Base-by-base conservation (phyloP, 2,329 filamentous ascomycete species). In the Ceratocystis colombiana region DNA sequence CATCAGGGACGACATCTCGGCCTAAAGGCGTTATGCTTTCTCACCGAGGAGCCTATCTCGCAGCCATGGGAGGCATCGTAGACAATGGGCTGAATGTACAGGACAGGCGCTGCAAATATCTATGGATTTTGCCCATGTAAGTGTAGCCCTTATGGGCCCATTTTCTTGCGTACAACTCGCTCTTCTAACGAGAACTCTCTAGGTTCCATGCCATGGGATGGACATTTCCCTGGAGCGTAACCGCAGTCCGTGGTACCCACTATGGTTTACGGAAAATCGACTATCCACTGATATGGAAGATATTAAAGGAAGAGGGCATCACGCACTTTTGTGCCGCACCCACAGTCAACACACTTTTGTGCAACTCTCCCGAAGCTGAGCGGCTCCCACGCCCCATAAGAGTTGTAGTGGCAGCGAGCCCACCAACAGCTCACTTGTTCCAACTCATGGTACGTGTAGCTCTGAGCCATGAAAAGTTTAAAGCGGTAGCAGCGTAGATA, bases 311-410 rank as follows among this genome's bases (percentile, higher is more conserved):
- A 64, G 89, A 97, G 75, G 80, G 84, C 5, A 88, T 99, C 69
- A 97, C 91, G 0, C 94, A 99, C 75, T 97, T 95, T 78, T 96
- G 93, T 73, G 93, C 93, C 0, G 94, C 93, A 0, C 94, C 94
- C 0, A 99, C 94, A 0, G 94, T 99, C 64, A 97, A 97, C 74
- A 99, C 93, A 0, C 78, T 97, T 0, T 83, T 99, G 2, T 96
- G 94, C 73, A 88, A 88, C 12, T 83, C 89, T 2, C 81, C 86
- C 50, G 87, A 91, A 74, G 93, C 94, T 1, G 83, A 82, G 70
- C 82, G 76, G 61, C 79, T 99, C 0, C 79, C 85, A 0, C 77
- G 84, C 1, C 83, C 86, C 0, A 91, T 97, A 8, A 82, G 85
- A 17, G 94, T 99, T 5, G 96, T 92, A 0, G 94, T 99, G 2